A percentile compares a stretch with the other conserved stretches of the same genome.
These are phyloP conservation scores for Microdochium bolleyi DNA, from an alignment of 2,329 filamentous ascomycete species.

Conservation along the genomic window DNA sequence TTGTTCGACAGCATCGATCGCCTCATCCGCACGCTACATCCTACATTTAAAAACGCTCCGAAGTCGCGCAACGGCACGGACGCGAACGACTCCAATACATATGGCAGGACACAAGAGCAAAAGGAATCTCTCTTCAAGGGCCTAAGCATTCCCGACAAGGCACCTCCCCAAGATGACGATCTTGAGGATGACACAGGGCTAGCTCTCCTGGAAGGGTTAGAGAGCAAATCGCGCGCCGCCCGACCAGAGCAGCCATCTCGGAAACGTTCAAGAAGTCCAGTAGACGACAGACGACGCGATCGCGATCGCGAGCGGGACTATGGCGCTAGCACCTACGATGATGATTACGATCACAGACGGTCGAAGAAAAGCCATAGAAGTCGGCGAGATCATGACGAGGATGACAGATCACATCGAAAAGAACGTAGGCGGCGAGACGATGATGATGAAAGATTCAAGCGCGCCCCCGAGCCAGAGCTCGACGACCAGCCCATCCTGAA, in stretches of 20 bases:
- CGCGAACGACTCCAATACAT: conserved; percentile 25
- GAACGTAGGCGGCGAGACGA: conserved; percentile 32
- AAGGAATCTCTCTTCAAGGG: conserved; percentile 89
- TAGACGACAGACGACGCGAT: not conserved
- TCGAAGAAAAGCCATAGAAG: conserved; percentile 38
- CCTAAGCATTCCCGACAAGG: conserved; percentile 75
- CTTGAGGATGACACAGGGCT: conserved; percentile 85
- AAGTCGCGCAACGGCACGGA: conserved; percentile 23
- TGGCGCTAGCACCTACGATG: conserved; percentile 30
- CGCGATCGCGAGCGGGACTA: not conserved
- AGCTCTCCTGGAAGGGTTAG: conserved; percentile 80
- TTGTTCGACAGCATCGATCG: conserved; percentile 88
- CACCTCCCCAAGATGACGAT: conserved; percentile 40
- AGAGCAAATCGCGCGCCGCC: conserved; percentile 48
- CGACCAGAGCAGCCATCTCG: conserved; percentile 2
- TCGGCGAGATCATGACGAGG: conserved; percentile 37
- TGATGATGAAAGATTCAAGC: conserved; percentile 45
- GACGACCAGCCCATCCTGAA: conserved; percentile 75
- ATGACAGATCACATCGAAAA: conserved; percentile 47
- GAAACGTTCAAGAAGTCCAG: not conserved
- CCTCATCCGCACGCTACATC: conserved; percentile 81
- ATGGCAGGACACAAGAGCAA: conserved; percentile 47
- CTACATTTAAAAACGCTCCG: conserved; percentile 62
- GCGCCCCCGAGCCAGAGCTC: conserved; percentile 62
- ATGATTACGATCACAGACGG: conserved; percentile 21